A percentile compares a stretch with the other conserved stretches of the same genome.
Evolutionary conservation across 2,329 filamentous ascomycete genomes (phyloP).

Genomic region (Fusarium paranaense): DNA sequence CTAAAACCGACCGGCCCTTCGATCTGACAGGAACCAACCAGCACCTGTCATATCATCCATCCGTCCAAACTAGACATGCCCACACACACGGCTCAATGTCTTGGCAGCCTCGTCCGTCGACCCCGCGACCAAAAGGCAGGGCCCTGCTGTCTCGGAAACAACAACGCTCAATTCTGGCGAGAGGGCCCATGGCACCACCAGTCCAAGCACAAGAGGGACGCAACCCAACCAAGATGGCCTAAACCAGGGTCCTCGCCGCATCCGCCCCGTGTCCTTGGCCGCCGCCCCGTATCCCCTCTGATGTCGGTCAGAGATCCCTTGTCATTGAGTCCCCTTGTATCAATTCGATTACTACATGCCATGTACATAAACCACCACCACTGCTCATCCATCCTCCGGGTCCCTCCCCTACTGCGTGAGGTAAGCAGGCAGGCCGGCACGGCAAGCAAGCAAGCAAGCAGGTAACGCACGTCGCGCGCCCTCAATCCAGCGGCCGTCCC

Average conservation of each 20-base stretch:
- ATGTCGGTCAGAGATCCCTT: not conserved
- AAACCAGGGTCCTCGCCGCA: not conserved
- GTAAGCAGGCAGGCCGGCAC: conserved; percentile 1
- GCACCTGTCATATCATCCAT: not conserved
- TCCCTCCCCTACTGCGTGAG: not conserved
- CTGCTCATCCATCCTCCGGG: not conserved
- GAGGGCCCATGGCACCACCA: not conserved
- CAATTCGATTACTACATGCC: not conserved
- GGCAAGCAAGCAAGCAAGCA: not conserved
- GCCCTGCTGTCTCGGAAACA: conserved; percentile 1
- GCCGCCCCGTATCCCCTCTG: not conserved
- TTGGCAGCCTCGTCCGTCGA: conserved; percentile 4
- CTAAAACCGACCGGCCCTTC: not conserved
- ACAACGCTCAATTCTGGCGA: not conserved
- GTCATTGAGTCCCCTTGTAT: not conserved
- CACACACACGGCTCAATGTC: not conserved
- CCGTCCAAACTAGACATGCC: not conserved
- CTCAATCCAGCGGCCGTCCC: conserved; percentile 45
- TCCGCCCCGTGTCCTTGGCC: not conserved
- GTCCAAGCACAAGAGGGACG: not conserved
- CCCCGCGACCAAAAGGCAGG: not conserved
- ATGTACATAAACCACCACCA: not conserved
- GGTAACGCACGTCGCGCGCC: conserved; percentile 27
- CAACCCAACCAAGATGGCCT: not conserved
- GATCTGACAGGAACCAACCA: not conserved